Evolutionary conservation across 345 rosid species (phyloP), one percentile per base, ranked within the genome.

Genomic region (Ricinus communis): DNA sequence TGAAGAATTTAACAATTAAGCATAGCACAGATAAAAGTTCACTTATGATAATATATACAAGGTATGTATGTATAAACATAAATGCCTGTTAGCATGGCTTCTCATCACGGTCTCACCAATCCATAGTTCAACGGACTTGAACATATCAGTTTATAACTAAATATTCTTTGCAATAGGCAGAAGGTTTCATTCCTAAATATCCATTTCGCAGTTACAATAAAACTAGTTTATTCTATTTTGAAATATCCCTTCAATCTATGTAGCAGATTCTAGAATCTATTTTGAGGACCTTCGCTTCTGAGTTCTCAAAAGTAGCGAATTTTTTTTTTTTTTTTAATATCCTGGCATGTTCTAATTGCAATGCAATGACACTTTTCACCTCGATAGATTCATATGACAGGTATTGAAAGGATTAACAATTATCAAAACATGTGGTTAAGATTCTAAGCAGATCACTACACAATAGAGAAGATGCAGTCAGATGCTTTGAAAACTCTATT

Each of bases 311-410:
- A 50, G 27, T 14, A 14, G n/a, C 43, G 50, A n/a, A n/a, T n/a
- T n/a, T n/a, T n/a, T n/a, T n/a, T n/a, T n/a, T n/a, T n/a, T 63
- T 63, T 22, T 7, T 65, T 18, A 56, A 65, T 28, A 30, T 49
- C 46, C 57, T 18, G 49, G 50, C 57, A 65, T 31, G 38, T 50
- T 65, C 16, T 1, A 65, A 30, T 31, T 65, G 53, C 6, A 46
- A 45, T 24, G 31, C 6, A n/a, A 2, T 5, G n/a, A 64, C 22
- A 14, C 51, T 62, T 41, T 28, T 41, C 47, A 2, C 66, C 41
- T 10, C 8, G 5, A 21, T 19, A 31, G 21, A 15, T 7, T 0
- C n/a, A 11, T 19, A 22, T 16, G 40, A 22, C 4, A 1, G 41
- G 11, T 19, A 18, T 5, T 46, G 13, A 10, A 52, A 31, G 16